Conservation (phyloP, 192 early-diverging fungal species). For the Umbelopsis sp. region DNA sequence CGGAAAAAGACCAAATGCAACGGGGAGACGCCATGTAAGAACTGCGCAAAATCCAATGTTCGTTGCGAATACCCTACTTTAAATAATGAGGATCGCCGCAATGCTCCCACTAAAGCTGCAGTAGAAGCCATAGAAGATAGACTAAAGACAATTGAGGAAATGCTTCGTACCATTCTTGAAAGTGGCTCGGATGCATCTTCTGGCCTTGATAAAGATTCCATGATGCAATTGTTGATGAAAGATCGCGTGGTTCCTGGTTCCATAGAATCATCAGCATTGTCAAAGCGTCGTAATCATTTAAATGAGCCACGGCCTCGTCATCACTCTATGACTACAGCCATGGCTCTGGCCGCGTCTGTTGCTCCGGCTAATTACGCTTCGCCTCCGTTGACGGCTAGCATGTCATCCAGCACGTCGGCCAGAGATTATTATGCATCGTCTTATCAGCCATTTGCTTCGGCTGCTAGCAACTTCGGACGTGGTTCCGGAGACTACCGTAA, state of each 20-base stretch:
- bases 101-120: constrained; percentile 28
- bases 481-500: constrained; percentile 7
- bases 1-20: constrained; percentile 44
- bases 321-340: constrained; percentile 16
- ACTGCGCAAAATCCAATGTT: constrained; percentile 35
- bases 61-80: constrained; percentile 33
- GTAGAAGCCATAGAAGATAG: constrained; percentile 42
- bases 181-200: constrained; percentile 15
- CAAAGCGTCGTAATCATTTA: background rate
- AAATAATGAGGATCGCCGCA: constrained; percentile 33
- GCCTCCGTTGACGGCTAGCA: constrained; percentile 6
- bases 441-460: constrained; percentile 11
- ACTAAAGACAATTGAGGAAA: constrained; percentile 43
- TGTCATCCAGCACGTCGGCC: constrained; percentile 12
- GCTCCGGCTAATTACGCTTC: background rate
- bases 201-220: constrained; percentile 6
- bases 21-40: constrained; percentile 39
- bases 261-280: background rate
- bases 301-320: background rate
- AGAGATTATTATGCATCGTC: constrained; percentile 2
- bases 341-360: background rate
- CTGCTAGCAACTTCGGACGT: background rate
- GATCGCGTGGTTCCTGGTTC: background rate
- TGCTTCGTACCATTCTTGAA: constrained; percentile 39
- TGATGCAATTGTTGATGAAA: constrained; percentile 16